These are phyloP conservation scores for Bacidia rubella DNA, from an alignment of 495 filamentous ascomycete species.

Conservation along the genomic window DNA sequence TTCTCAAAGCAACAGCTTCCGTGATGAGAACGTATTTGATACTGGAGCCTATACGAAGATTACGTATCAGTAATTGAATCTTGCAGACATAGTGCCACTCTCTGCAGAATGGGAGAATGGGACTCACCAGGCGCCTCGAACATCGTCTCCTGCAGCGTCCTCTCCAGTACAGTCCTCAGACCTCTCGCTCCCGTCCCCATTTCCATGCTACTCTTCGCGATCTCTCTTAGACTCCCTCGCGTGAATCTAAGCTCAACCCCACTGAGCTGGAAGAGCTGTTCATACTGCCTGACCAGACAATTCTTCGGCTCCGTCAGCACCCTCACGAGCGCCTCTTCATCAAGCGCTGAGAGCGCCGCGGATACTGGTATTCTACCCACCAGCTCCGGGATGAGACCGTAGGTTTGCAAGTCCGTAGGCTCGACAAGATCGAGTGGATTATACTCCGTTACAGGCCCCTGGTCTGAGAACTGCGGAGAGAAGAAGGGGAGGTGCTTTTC, in stretches of 20 bases:
- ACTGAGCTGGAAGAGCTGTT: constrained; percentile 67
- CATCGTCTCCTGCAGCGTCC: constrained; percentile 75
- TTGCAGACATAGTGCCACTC: too few relatives aligned
- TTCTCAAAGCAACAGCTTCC: constrained; percentile 51
- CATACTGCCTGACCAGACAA: constrained; percentile 73
- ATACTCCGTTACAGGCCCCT: constrained; percentile 37
- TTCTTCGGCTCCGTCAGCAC: constrained; percentile 90
- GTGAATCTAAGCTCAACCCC: constrained; percentile 78
- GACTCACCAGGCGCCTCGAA: constrained; percentile 66
- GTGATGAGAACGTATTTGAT: constrained; percentile 66
- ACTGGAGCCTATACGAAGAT: constrained; percentile 35
- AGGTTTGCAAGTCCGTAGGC: constrained; percentile 73
- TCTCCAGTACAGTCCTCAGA: constrained; percentile 78
- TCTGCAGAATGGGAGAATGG: too few relatives aligned
- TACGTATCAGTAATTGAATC: too few relatives aligned
- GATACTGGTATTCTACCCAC: constrained; percentile 78
- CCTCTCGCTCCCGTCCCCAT: constrained; percentile 85
- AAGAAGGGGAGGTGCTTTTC: constrained; percentile 58
- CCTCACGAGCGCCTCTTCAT: constrained; percentile 62
- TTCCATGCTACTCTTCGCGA: constrained; percentile 56
- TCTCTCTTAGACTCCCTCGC: constrained; percentile 57
- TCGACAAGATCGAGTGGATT: constrained; percentile 73
- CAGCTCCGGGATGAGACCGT: constrained; percentile 93
- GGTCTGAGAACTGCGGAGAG: constrained; percentile 17
- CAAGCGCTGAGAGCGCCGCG: constrained; percentile 68